Conservation (phyloP, 768 basidiomycete genomes). For the Auricularia heimuer region DNA sequence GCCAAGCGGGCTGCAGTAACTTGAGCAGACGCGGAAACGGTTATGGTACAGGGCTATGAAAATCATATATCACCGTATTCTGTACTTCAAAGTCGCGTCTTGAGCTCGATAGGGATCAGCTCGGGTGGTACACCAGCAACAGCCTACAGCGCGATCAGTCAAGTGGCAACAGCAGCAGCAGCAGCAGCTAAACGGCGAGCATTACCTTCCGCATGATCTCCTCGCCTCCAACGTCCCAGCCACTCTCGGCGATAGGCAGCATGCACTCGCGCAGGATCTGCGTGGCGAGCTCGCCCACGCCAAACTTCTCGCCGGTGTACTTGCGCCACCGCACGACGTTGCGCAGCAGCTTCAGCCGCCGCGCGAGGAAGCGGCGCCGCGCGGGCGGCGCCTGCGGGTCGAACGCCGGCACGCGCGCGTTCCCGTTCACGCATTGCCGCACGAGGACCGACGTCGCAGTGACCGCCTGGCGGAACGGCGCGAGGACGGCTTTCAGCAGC, state of each 20-base stretch:
- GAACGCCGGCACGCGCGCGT: slow-evolving; percentile 36
- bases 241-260: slow-evolving; percentile 54
- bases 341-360: slow-evolving; percentile 59
- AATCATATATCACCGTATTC: neutral
- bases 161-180: neutral
- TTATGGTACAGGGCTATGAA: too few relatives aligned
- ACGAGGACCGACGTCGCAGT: slow-evolving; percentile 14
- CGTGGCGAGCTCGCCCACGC: slow-evolving; percentile 42
- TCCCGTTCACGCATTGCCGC: neutral
- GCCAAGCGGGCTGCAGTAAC: too few relatives aligned
- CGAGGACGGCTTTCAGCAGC: slow-evolving; percentile 42
- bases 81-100: neutral
- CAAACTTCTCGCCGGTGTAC: slow-evolving; percentile 51
- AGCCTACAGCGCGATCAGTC: slow-evolving; percentile 5
- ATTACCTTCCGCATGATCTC: slow-evolving; percentile 44
- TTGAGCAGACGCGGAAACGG: too few relatives aligned
- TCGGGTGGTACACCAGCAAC: slow-evolving; percentile 3
- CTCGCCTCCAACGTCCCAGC: slow-evolving; percentile 85
- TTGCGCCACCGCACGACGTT: slow-evolving; percentile 73
- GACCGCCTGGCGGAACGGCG: slow-evolving; percentile 36
- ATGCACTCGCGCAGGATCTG: slow-evolving; percentile 52
- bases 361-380: slow-evolving; percentile 55
- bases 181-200: neutral
- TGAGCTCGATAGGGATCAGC: neutral
- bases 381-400: slow-evolving; percentile 69